Evolutionary conservation across 441 rosid species (phyloP).

Genomic region (Capsella rubella): DNA sequence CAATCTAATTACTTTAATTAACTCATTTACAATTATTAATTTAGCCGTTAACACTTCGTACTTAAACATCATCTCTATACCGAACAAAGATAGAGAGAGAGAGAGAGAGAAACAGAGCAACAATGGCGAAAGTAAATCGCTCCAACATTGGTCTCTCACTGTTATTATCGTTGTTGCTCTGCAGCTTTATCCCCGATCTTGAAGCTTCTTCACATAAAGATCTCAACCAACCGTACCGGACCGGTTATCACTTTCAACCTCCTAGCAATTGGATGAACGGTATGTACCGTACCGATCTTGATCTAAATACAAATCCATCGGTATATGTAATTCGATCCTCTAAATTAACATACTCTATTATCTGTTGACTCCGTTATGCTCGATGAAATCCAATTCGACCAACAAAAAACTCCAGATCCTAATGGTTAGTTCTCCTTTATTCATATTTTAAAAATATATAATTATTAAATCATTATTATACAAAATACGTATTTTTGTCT

Average conservation of each 20-base stretch:
- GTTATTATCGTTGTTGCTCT: conserved; percentile 31
- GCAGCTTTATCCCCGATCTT: conserved; percentile 31
- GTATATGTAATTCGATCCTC: background rate
- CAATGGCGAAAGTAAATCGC: conserved; percentile 33
- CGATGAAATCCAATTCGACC: conserved; percentile 32
- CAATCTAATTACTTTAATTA: background rate
- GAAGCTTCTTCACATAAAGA: conserved; percentile 30
- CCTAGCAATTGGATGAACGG: conserved; percentile 70
- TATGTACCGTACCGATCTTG: conserved; percentile 32
- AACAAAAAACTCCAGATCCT: conserved; percentile 51
- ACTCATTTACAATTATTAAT: conserved; percentile 1
- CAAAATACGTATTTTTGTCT: background rate
- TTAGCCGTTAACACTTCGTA: conserved; percentile 14
- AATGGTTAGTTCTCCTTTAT: conserved; percentile 58
- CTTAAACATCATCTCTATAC: conserved; percentile 6
- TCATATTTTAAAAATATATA: background rate
- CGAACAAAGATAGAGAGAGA: conserved; percentile 3
- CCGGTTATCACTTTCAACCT: conserved; percentile 69
- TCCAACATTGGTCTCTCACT: conserved; percentile 15
- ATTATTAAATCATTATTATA: background rate
- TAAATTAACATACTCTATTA: background rate
- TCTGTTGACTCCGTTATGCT: conserved; percentile 16
- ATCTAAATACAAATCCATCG: background rate
- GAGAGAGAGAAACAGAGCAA: conserved; percentile 1
- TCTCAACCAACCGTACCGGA: conserved; percentile 45